Percentiles rank a stretch among this genome's conserved stretches.
phyloP scores from a whole-genome alignment of 2,329 filamentous ascomycete species.

The Sporothrix inflata region DNA sequence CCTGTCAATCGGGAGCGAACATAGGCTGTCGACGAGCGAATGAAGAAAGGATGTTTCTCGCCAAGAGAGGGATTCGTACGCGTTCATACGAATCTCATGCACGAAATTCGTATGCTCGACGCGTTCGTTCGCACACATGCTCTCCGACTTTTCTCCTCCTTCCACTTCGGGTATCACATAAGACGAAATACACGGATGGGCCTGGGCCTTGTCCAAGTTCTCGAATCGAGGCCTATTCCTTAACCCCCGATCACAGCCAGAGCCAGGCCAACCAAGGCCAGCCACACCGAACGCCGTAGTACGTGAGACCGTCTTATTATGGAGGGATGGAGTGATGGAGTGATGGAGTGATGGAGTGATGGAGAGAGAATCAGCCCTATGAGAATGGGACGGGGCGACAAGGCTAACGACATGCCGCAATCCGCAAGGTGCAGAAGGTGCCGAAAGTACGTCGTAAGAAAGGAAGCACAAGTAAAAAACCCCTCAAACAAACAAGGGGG shows the following conservation, averaged over 20 bases:
- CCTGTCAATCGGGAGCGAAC: neutral
- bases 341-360: neutral
- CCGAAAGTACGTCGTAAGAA: neutral
- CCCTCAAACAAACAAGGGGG: neutral
- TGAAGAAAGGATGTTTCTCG: neutral
- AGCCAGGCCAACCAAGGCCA: neutral
- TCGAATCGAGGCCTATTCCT: neutral
- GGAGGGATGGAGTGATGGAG: neutral
- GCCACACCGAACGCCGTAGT: constrained; percentile 8
- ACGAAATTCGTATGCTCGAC: neutral
- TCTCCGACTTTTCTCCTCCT: neutral
- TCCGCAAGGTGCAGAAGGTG: neutral
- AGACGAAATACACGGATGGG: neutral
- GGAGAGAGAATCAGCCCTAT: neutral
- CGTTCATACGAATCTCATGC: neutral
- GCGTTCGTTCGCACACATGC: neutral
- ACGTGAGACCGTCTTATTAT: neutral
- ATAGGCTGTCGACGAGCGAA: neutral
- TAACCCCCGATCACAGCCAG: neutral
- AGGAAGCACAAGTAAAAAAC: neutral
- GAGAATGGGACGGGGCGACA: neutral
- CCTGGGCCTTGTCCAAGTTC: neutral
- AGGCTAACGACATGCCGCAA: neutral
- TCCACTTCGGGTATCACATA: neutral
- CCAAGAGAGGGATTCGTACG: neutral